Evolutionary conservation across 306 rosid genomes (phyloP).

Genomic region (Prunus kanzakura): DNA sequence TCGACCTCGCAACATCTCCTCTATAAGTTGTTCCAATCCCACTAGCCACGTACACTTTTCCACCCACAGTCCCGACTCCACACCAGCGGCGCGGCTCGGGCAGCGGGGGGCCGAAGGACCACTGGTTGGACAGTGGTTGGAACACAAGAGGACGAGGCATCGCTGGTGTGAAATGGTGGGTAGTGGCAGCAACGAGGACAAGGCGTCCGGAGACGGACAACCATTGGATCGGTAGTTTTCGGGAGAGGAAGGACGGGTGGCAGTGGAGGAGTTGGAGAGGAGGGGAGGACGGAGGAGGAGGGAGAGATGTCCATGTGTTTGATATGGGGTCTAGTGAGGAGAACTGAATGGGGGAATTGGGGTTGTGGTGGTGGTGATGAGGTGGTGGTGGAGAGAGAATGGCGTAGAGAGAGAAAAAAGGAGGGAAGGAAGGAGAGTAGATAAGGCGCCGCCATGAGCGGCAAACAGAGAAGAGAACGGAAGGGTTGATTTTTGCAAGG

Average conservation of each 20-base stretch:
- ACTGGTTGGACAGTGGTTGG: not conserved
- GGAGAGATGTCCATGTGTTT: not conserved
- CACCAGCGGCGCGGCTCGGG: not conserved
- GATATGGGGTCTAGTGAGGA: not conserved
- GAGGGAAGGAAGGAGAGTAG: constrained; percentile 9
- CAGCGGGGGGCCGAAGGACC: not conserved
- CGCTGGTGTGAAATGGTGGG: not conserved
- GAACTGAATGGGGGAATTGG: not conserved
- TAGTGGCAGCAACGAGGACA: constrained; percentile 1
- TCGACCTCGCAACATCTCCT: not conserved
- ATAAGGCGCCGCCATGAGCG: constrained; percentile 8
- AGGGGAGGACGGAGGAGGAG: not conserved
- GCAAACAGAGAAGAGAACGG: not conserved
- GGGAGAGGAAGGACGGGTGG: not conserved
- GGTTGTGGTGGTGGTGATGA: not conserved
- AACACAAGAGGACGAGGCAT: not conserved
- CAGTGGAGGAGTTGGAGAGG: not conserved
- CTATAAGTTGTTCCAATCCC: not conserved
- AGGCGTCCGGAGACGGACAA: not conserved
- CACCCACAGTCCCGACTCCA: not conserved
- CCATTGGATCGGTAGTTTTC: not conserved
- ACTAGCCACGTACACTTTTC: not conserved
- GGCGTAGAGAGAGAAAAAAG: not conserved
- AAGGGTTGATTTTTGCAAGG: not conserved
- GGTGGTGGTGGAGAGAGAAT: not conserved